Evolutionary conservation across 2,329 filamentous ascomycete genomes (phyloP).

Genomic region (Fusarium udum): DNA sequence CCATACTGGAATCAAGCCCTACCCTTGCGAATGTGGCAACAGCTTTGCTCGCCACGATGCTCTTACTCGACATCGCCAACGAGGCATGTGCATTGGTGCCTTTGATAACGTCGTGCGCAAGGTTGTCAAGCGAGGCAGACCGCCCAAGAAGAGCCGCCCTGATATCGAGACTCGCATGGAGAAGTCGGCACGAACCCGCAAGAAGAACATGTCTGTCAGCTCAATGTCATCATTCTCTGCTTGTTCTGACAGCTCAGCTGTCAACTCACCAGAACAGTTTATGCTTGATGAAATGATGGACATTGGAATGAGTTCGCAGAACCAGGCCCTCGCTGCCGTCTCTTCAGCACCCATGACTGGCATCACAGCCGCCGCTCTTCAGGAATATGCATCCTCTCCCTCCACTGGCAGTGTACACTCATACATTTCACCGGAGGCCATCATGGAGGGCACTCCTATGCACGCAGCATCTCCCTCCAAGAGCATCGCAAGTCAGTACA

Average conservation of each 20-base stretch:
- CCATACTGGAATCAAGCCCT: slow-evolving; percentile 94
- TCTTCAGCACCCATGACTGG: slow-evolving; percentile 58
- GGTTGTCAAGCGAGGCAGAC: slow-evolving; percentile 69
- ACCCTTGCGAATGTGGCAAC: slow-evolving; percentile 93
- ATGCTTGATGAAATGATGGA: slow-evolving; percentile 61
- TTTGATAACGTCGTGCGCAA: slow-evolving; percentile 80
- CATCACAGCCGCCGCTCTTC: slow-evolving; percentile 47
- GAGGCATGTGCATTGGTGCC: slow-evolving; percentile 95
- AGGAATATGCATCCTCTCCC: slow-evolving; percentile 52
- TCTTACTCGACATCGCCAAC: slow-evolving; percentile 90
- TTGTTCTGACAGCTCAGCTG: slow-evolving; percentile 65
- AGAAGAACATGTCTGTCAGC: slow-evolving; percentile 61
- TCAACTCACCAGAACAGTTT: slow-evolving; percentile 62
- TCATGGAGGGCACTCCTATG: slow-evolving; percentile 51
- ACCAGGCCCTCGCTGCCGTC: slow-evolving; percentile 48
- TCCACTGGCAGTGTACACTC: slow-evolving; percentile 50
- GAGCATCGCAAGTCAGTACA: slow-evolving; percentile 61
- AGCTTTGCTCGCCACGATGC: slow-evolving; percentile 96
- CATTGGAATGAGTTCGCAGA: slow-evolving; percentile 47
- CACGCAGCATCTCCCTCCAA: slow-evolving; percentile 60
- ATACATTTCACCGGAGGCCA: slow-evolving; percentile 60
- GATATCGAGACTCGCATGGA: slow-evolving; percentile 65
- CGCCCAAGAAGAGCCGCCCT: slow-evolving; percentile 66
- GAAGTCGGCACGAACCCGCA: slow-evolving; percentile 65
- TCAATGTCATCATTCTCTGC: slow-evolving; percentile 65